phyloP scores from a whole-genome alignment of 2,329 filamentous ascomycete species.

The Colletotrichum musae region DNA sequence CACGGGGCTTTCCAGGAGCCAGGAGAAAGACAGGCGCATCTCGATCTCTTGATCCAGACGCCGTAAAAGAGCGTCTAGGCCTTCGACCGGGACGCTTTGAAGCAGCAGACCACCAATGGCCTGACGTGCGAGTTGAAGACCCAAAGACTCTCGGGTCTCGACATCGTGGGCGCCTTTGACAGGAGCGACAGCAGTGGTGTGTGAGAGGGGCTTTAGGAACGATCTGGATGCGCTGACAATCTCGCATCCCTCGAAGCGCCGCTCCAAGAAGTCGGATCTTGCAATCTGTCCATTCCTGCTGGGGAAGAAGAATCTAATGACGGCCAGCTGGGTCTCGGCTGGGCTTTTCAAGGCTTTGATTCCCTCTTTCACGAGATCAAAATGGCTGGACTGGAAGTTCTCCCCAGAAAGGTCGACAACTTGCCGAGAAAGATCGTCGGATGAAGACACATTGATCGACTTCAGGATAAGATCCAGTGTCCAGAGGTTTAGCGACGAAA shows the following conservation, averaged over 20 bases:
- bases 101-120: not conserved
- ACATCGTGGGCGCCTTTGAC: not conserved
- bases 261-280: slow-evolving; percentile 6
- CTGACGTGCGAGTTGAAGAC: not conserved
- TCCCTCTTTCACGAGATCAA: not conserved
- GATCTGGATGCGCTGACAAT: not conserved
- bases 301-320: slow-evolving; percentile 1
- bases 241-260: slow-evolving; percentile 10
- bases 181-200: not conserved
- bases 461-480: not conserved
- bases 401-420: not conserved
- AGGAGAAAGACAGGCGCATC: slow-evolving; percentile 16
- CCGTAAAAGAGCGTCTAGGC: not conserved
- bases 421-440: not conserved
- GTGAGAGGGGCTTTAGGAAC: not conserved
- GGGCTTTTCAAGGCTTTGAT: not conserved
- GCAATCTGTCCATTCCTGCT: not conserved
- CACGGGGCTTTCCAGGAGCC: not conserved
- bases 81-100: fast-evolving
- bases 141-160: no score
- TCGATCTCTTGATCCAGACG: not conserved
- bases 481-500: not conserved
- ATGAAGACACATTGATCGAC: no score
- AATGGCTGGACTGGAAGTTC: not conserved
- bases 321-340: not conserved